Evolutionary conservation across 2,329 filamentous ascomycete genomes (phyloP).

Genomic region (Calonectria pauciramosa): DNA sequence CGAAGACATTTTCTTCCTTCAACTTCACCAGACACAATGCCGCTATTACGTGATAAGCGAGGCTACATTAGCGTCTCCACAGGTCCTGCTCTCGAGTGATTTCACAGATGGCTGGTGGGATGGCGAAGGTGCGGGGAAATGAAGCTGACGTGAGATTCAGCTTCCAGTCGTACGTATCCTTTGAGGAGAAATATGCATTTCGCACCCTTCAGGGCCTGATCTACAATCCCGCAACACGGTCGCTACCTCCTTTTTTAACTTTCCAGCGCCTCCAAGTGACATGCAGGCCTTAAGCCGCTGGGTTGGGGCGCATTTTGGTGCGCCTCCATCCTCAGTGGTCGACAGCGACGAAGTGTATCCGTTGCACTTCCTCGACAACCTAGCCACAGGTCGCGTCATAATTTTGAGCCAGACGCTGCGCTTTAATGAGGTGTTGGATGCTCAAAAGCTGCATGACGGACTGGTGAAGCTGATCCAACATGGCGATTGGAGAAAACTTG

Average conservation of each 20-base stretch:
- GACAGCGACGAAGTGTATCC: background rate
- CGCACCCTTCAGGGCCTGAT: background rate
- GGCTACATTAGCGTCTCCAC: background rate
- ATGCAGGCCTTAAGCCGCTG: background rate
- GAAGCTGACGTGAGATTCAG: background rate
- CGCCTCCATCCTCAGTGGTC: background rate
- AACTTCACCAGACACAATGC: background rate
- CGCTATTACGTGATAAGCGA: background rate
- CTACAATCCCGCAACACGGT: background rate
- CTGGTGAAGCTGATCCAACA: background rate
- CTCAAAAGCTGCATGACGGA: background rate
- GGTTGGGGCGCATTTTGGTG: background rate
- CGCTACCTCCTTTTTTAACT: background rate
- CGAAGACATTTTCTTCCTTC: background rate
- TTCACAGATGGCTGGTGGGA: background rate
- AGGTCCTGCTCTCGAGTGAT: too few relatives aligned
- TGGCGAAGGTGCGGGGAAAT: background rate
- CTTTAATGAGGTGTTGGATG: constrained; percentile 1
- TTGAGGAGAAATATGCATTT: background rate
- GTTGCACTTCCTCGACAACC: background rate
- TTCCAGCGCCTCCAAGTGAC: background rate
- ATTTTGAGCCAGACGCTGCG: background rate
- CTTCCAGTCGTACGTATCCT: too few relatives aligned
- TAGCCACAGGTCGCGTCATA: background rate
- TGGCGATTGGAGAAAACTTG: constrained; percentile 60